Percentiles rank a stretch among this genome's conserved stretches.
Evolutionary conservation across 2,329 filamentous ascomycete genomes (phyloP).

Genomic region (Trichoderma harzianum): DNA sequence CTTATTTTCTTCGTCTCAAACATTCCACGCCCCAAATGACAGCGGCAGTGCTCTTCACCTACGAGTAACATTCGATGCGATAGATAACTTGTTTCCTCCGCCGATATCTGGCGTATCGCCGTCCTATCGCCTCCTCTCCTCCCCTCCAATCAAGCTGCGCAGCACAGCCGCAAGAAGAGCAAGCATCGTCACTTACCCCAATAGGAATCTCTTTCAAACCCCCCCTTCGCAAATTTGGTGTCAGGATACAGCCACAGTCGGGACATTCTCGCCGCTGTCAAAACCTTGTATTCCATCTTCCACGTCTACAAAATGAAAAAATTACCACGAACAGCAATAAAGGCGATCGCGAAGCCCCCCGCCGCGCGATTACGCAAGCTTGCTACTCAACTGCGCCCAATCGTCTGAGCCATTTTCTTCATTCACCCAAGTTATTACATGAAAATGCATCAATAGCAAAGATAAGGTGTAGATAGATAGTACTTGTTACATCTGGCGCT

Average conservation of each 20-base stretch:
- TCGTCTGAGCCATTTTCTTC: background rate
- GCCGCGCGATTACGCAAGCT: background rate
- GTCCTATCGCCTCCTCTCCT: background rate
- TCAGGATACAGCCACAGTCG: constrained; percentile 2
- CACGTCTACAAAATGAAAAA: background rate
- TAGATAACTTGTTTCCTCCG: background rate
- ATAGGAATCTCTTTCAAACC: background rate
- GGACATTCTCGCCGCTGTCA: background rate
- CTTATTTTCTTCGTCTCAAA: background rate
- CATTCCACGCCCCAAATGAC: background rate
- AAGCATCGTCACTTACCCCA: background rate
- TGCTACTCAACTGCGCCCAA: background rate
- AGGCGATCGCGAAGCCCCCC: background rate
- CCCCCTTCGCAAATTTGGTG: background rate
- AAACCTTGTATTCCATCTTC: background rate
- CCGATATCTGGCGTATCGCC: background rate
- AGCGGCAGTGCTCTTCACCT: background rate
- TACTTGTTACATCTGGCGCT: background rate
- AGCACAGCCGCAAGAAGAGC: background rate
- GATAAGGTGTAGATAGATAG: background rate
- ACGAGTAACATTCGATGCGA: background rate
- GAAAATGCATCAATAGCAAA: background rate
- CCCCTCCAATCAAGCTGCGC: background rate
- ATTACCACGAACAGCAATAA: background rate
- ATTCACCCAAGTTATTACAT: background rate